A percentile compares a stretch with the other conserved stretches of the same genome.
These are phyloP conservation scores for Talaromyces nanjingensis DNA, from an alignment of 495 filamentous ascomycete species.

Conservation along the genomic window DNA sequence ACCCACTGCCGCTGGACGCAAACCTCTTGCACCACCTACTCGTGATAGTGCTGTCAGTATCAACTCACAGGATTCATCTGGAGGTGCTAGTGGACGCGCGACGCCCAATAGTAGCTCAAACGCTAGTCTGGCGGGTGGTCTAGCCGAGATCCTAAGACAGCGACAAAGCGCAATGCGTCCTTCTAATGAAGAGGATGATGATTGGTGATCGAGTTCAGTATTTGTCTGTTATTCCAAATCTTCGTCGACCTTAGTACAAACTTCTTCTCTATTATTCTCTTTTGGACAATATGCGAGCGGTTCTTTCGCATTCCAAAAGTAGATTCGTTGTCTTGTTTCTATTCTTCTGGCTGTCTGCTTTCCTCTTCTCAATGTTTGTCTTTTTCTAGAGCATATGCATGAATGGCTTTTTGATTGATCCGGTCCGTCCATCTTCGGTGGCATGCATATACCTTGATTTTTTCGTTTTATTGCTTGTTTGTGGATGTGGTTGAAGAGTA, in stretches of 20 bases:
- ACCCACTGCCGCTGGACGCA: constrained; percentile 59
- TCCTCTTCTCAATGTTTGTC: neutral
- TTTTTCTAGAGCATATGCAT: constrained; percentile 9
- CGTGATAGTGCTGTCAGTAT: constrained; percentile 69
- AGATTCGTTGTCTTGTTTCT: neutral
- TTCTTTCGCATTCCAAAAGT: neutral
- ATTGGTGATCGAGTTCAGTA: constrained; percentile 40
- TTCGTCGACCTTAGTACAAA: neutral
- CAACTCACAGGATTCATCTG: constrained; percentile 53
- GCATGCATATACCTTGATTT: neutral
- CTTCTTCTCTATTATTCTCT: neutral
- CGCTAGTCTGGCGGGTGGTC: constrained; percentile 68
- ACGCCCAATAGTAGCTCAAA: constrained; percentile 63
- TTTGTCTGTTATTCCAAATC: neutral
- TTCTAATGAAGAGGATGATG: constrained; percentile 61
- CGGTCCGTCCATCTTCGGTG: neutral
- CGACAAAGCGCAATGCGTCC: constrained; percentile 65
- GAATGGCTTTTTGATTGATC: constrained; percentile 2
- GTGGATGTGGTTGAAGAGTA: neutral
- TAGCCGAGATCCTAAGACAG: constrained; percentile 75
- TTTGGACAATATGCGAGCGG: neutral
- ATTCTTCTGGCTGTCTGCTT: neutral
- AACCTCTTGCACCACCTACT: constrained; percentile 55
- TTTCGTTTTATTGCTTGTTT: neutral
- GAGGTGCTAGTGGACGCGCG: constrained; percentile 57